Evolutionary conservation across 108 stramenopile species (phyloP), one percentile per base, ranked within the genome.

Genomic region (Skeletonema marinoi): DNA sequence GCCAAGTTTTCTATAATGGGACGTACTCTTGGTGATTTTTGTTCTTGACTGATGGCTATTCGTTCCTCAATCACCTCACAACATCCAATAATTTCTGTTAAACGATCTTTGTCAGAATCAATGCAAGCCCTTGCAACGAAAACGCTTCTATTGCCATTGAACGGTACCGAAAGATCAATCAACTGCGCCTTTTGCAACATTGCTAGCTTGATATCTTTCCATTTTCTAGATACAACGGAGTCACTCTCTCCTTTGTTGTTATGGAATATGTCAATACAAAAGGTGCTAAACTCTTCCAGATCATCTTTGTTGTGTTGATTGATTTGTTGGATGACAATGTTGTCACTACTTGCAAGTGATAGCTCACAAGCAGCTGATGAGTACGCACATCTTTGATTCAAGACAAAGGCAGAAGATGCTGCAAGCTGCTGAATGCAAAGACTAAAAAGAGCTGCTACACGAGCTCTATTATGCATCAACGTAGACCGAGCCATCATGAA

Each of bases 1-100:
- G 74, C 69, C 31, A 84, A 58, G 42, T 84, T 84, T 62, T 79
- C 83, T 41, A 84, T 75, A 11, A 84, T 65, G 0, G 83, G 78
- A 17, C 83, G 65, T 13, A 54, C 19, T 4, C 81, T 74, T 59
- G 75, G 65, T 11, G 54, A 66, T 70, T 74, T 81, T 54, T 73
- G 67, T 51, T 77, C 68, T 42, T 58, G 60, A 54, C 66, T 68
- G 61, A 30, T 72, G 71, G 71, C 70, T 8, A 81, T 16, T 58
- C 50, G 68, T 60, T 75, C 81, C 59, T 81, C 81, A 36, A 75
- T 81, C 8, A 75, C 74, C 61, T 81, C 81, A 50, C 74, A 81
- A 59, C 74, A 81, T 32, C 81, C 81, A 8, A 81, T 35, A 29
- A 81, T 81, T 14, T 60, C 54, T 38, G 32, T 11, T 7, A 70